Evolutionary conservation across 116 monocot species (phyloP), one percentile per base, ranked within the genome.

Genomic region (Cymodocea nodosa): DNA sequence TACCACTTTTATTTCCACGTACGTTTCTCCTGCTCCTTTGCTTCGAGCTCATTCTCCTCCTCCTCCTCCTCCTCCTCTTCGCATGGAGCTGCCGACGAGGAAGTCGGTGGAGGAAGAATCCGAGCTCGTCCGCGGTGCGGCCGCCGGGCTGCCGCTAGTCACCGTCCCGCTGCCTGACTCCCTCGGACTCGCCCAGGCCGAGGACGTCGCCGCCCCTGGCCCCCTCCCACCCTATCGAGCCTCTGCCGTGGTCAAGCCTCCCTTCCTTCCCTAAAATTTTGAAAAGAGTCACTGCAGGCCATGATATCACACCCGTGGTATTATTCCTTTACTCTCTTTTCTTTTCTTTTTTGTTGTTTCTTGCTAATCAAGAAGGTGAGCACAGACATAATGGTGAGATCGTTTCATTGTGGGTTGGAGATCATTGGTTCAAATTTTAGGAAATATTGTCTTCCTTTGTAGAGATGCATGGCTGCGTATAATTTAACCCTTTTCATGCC

Each of bases 221-320:
- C n/a, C n/a, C n/a, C n/a, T 78, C 10, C 78, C 97, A 59, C 92
- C 92, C 58, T 91, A 81, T 72, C 88, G 79, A 0, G 92, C 97
- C 24, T 97, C 97, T 65, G 60, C 89, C 65, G 91, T 88, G 97
- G 91, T 85, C 15, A 36, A 25, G 15, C 23, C 40, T n/a, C n/a
- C n/a, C n/a, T n/a, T 23, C 8, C 8, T 23, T 10, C 36, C 7
- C 9, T 23, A 79, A 50, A 70, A 83, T 98, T 73, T 77, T 82
- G 68, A 64, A 65, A 24, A 25, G 17, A 71, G 86, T 84, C 68
- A 79, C 70, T 5, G 50, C 71, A 64, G 98, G 89, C 7, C 51
- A 23, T 79, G 82, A 98, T 71, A 92, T 98, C 59, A 89, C 92
- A 74, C 68, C 75, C 54, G 82, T 98, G 89, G 98, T 98, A 89